Evolutionary conservation across 2,329 filamentous ascomycete species (phyloP).

Genomic region (Orbilia blumenaviensis): DNA sequence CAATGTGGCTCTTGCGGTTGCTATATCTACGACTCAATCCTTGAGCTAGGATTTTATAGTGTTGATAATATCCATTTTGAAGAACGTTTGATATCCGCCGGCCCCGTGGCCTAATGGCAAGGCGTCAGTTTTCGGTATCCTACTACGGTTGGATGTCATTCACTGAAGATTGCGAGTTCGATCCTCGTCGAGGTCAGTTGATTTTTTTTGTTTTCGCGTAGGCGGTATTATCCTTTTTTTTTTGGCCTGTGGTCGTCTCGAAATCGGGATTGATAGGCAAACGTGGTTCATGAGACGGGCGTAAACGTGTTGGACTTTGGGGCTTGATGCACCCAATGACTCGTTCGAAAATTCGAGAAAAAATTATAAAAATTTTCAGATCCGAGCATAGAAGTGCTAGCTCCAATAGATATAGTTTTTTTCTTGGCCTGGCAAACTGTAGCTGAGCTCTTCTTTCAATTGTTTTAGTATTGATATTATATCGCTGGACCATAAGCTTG

Average conservation of each 20-base stretch:
- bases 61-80: neutral
- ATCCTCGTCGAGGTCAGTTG: slow-evolving; percentile 53
- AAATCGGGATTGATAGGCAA: neutral
- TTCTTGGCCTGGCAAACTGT: neutral
- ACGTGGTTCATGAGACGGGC: no score
- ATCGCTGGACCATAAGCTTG: no score
- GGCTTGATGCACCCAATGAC: no score
- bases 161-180: slow-evolving; percentile 55
- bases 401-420: neutral
- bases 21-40: neutral
- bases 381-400: no score
- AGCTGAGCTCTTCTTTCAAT: neutral
- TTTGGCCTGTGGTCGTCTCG: neutral
- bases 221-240: slow-evolving; percentile 17
- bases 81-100: neutral
- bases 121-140: slow-evolving; percentile 54
- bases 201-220: slow-evolving; percentile 23
- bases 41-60: neutral
- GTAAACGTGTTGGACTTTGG: slow-evolving; percentile 35
- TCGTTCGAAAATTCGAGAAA: no score
- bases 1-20: neutral
- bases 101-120: slow-evolving; percentile 54
- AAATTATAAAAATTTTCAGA: no score
- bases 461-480: neutral
- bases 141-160: slow-evolving; percentile 32